Percentiles rank a stretch among this genome's conserved stretches.
Evolutionary conservation across 2,329 filamentous ascomycete genomes (phyloP).

Genomic region (Cladophialophora carrionii): DNA sequence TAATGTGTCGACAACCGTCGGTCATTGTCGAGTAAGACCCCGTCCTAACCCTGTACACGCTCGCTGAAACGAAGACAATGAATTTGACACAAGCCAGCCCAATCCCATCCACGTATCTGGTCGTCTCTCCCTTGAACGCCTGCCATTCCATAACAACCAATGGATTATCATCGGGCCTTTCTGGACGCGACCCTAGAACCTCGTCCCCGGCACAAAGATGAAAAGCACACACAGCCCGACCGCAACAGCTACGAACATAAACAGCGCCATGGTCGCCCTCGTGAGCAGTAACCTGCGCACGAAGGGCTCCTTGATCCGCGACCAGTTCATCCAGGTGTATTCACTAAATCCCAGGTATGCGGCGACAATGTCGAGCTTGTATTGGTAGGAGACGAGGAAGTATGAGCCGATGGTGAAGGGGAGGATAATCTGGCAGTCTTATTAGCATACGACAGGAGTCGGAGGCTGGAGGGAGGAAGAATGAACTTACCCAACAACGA

Average conservation of each 20-base stretch:
- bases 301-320: slow-evolving; percentile 84
- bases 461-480: background rate
- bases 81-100: background rate
- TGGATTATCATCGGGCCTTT: background rate
- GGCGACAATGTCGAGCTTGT: slow-evolving; percentile 89
- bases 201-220: slow-evolving; percentile 85
- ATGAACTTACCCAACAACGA: slow-evolving; percentile 73
- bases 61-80: background rate
- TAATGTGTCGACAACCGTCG: background rate
- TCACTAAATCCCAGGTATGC: slow-evolving; percentile 90
- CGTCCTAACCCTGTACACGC: background rate
- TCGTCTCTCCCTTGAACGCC: background rate
- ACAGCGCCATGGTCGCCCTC: slow-evolving; percentile 78
- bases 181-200: slow-evolving; percentile 41
- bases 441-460: background rate
- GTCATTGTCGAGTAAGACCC: background rate
- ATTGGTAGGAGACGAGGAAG: slow-evolving; percentile 87
- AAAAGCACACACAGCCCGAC: slow-evolving; percentile 86
- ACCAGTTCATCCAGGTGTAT: slow-evolving; percentile 93
- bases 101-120: background rate
- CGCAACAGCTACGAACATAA: slow-evolving; percentile 74
- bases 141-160: background rate
- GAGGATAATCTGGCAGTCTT: slow-evolving; percentile 66
- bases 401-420: slow-evolving; percentile 93
- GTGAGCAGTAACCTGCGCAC: slow-evolving; percentile 83